Evolutionary conservation across 805 yeast species (phyloP).

Genomic region (Metschnikowia santaceciliae): DNA sequence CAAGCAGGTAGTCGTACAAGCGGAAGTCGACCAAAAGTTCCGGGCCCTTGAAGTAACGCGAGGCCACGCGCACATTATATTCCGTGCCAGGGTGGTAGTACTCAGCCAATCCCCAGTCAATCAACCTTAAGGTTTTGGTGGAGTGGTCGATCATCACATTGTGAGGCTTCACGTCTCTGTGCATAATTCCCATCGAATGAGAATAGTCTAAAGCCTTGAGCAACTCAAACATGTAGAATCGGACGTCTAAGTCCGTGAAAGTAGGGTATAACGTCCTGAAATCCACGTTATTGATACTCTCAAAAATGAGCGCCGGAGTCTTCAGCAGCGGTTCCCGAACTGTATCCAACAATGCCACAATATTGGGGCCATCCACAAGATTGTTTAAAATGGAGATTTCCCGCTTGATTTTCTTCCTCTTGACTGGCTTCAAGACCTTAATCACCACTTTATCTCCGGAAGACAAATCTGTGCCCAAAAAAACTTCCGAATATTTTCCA

Average conservation of each 20-base stretch:
- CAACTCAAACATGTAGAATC: conserved; percentile 79
- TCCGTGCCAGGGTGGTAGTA: conserved; percentile 87
- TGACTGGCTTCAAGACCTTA: conserved; percentile 90
- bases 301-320: conserved; percentile 87
- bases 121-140: conserved; percentile 57
- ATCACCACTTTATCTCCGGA: conserved; percentile 70
- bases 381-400: conserved; percentile 86
- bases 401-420: conserved; percentile 86
- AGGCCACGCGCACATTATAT: conserved; percentile 88
- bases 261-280: conserved; percentile 83
- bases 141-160: conserved; percentile 89
- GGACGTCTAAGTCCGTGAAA: conserved; percentile 68
- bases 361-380: conserved; percentile 77
- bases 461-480: conserved; percentile 69
- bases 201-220: conserved; percentile 80
- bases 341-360: conserved; percentile 72
- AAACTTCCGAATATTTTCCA: conserved; percentile 92
- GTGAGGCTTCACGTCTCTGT: conserved; percentile 91
- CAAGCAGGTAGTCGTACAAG: conserved; percentile 83
- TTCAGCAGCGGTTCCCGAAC: conserved; percentile 81
- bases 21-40: conserved; percentile 80
- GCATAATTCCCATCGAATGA: conserved; percentile 94
- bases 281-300: conserved; percentile 79
- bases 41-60: conserved; percentile 89
- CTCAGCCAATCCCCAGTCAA: conserved; percentile 95